Evolutionary conservation across 2,329 filamentous ascomycete genomes (phyloP), one percentile per base, ranked within the genome.

Genomic region (Metarhizium album): DNA sequence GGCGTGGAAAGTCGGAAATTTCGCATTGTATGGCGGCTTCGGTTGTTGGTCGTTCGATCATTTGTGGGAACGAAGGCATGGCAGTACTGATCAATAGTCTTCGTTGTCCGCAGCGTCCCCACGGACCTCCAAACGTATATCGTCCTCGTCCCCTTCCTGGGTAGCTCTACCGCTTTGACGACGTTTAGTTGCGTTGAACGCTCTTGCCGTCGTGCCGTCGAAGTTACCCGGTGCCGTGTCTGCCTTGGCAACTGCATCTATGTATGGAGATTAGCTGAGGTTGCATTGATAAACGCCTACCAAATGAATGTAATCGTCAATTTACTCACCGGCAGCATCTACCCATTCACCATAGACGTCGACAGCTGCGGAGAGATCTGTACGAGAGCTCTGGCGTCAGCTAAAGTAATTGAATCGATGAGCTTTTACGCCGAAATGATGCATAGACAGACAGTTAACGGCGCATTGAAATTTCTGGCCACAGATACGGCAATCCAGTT

Each of bases 271-370:
- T 43, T 23, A 43, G 40, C 22, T 18, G 3, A 43, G 20, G 22
- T 43, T 43, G n/a, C n/a, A 43, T n/a, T 13, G 5, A 24, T 43
- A 18, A 3, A 43, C 13, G n/a, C 33, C 18, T 50, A 45, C 47
- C 14, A 18, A 49, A 24, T 47, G 16, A 13, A 43, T 23, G 29
- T 20, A n/a, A 43, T 43, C 22, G 40, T 18, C 27, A 8, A 9
- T 11, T 24, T 11, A 9, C 70, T 56, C 69, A 81, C 79, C 75
- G 56, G 79, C 74, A 56, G 93, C 93, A 70, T 98, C 93, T 56
- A 98, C 88, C 93, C 93, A 98, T 68, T 97, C 93, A 33, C 88
- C 87, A 64, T 98, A 98, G 7, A 98, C 91, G 65, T 98, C 93
- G 45, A 98, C 90, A 0, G 89, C 81, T 14, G 87, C 87, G 24